Evolutionary conservation across 1,284 basidiomycete genomes (phyloP).

Genomic region (Trichosporon sp.): DNA sequence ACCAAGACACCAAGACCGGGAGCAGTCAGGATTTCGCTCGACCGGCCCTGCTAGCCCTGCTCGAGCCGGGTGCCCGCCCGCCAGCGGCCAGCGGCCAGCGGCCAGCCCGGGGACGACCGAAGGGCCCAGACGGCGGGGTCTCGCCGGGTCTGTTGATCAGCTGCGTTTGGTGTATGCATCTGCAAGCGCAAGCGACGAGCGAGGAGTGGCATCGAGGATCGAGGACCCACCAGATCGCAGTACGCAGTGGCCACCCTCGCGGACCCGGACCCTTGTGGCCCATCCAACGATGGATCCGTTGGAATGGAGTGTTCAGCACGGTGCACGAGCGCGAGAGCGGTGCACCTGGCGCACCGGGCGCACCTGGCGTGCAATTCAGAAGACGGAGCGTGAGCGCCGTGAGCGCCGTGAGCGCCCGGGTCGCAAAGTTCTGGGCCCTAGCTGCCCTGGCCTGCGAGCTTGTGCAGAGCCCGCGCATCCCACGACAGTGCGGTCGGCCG

Average conservation of each 20-base stretch:
- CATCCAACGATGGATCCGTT: not conserved
- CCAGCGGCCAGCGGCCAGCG: too few species aligned
- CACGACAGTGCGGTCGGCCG: too few species aligned
- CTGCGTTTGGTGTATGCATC: not conserved
- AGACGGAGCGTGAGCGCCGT: too few species aligned
- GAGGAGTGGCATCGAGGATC: not conserved
- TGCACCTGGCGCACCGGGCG: not conserved
- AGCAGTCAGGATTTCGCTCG: not conserved
- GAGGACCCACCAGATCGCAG: not conserved
- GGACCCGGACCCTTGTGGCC: too few species aligned
- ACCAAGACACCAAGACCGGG: too few species aligned
- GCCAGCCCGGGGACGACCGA: not conserved
- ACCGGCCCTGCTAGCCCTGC: not conserved
- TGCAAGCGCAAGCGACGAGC: too few species aligned
- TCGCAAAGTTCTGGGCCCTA: not conserved
- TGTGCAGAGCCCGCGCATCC: too few species aligned
- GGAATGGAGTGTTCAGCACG: not conserved
- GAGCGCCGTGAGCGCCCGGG: too few species aligned
- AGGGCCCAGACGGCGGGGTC: not conserved
- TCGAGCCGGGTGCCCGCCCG: too few species aligned
- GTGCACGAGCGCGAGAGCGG: not conserved
- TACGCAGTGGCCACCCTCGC: not conserved
- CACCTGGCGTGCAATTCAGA: not conserved
- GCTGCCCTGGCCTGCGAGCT: not conserved
- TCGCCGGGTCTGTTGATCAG: not conserved